These are phyloP conservation scores for Lipomyces yamanashiensis DNA, from an alignment of 805 yeast genomes.

Conservation along the genomic window DNA sequence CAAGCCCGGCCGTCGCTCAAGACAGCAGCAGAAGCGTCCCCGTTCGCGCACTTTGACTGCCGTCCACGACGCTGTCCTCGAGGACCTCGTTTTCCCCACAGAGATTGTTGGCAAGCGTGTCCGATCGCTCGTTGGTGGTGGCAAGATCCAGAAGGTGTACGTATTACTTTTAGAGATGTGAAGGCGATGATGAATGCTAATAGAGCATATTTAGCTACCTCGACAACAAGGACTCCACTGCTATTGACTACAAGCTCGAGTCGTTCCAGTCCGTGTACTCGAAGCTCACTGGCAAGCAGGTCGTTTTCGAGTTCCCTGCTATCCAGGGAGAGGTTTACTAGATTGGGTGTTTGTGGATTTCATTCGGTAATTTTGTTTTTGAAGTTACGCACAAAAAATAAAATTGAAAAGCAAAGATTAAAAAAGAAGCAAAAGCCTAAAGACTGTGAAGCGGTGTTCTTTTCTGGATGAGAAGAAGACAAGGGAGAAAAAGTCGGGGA, in stretches of 20 bases:
- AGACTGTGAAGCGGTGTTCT: neutral
- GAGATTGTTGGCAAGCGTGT: slow-evolving; percentile 99
- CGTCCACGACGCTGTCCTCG: slow-evolving; percentile 97
- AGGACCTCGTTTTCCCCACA: slow-evolving; percentile 99
- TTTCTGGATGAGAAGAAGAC: neutral
- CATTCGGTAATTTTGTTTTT: neutral
- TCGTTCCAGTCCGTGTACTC: slow-evolving; percentile 98
- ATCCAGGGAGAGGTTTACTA: slow-evolving; percentile 47
- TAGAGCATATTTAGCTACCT: slow-evolving; percentile 53
- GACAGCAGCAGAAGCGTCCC: slow-evolving; percentile 98
- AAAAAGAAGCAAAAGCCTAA: slow-evolving; percentile 2
- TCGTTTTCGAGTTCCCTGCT: slow-evolving; percentile 89
- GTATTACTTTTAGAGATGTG: slow-evolving; percentile 16
- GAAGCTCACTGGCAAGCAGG: slow-evolving; percentile 99
- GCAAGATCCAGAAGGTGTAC: slow-evolving; percentile 90
- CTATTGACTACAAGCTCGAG: slow-evolving; percentile 98
- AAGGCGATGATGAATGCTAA: neutral
- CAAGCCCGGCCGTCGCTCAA: slow-evolving; percentile 94
- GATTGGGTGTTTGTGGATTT: slow-evolving; percentile 19
- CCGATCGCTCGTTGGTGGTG: slow-evolving; percentile 98
- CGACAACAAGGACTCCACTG: slow-evolving; percentile 96
- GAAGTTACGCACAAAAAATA: slow-evolving; percentile 6
- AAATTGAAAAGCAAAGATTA: slow-evolving; percentile 3
- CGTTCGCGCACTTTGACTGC: slow-evolving; percentile 99
- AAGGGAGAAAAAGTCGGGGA: neutral